Evolutionary conservation across 2,329 filamentous ascomycete genomes (phyloP), one percentile per base, ranked within the genome.

Genomic region (Cercospora beticola): DNA sequence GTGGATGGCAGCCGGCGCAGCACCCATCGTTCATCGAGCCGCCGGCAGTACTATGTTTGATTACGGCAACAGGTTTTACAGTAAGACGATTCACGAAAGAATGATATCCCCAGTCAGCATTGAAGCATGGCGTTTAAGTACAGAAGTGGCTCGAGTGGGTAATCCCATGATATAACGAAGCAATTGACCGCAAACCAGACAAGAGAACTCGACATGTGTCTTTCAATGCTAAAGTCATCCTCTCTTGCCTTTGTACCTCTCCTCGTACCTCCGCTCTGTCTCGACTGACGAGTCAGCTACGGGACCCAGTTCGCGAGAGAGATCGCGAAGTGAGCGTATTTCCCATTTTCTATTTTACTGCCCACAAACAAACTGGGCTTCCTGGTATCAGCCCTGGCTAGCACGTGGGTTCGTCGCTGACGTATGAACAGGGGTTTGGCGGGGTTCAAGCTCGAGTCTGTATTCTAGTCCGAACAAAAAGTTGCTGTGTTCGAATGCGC

Each of bases 1-100:
- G 71, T 76, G 31, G 76, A 78, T 14, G 71, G 71, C 26, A 64
- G 68, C 46, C 63, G 72, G 33, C 61, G 72, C 21, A 73, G 73
- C 64, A 71, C 71, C 18, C 74, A 74, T 59, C 70, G 74, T 31
- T 74, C 73, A 9, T 75, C 71, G 65, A 76, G 73, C 64, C 69
- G 75, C 62, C 62, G 76, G 62, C 72, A 74, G 46, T 77, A 77
- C 63, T 78, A 78, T 61, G 75, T 77, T 26, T 76, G 62, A 69
- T 16, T 9, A 58, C 16, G 54, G 30, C 26, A 58, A 28, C 54
- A 8, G 3, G 16, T 30, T 31, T 58, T 23, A 6, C 30, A 58
- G 26, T 31, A 28, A 58, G 26, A 58, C 26, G 54, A 58, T 58
- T 58, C 54, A 58, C 54, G 54, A 58, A 58, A 16, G 6, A 58